These are phyloP conservation scores for Tephrocybe sp. DNA, from an alignment of 768 basidiomycete species.

Conservation along the genomic window DNA sequence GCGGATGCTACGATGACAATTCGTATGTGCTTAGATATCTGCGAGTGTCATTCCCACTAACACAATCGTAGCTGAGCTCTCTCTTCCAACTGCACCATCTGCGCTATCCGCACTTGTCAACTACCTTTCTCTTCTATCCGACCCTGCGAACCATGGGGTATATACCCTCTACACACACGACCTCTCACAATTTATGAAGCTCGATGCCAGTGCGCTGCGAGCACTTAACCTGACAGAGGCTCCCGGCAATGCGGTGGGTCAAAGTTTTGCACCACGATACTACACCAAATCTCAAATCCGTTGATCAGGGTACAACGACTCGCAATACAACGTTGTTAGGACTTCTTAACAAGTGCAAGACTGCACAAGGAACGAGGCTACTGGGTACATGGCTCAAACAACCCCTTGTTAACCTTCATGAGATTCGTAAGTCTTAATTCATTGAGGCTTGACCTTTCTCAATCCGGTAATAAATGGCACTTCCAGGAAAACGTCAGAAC, in stretches of 20 bases:
- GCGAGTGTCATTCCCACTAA: not conserved
- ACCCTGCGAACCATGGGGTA: slow-evolving; percentile 75
- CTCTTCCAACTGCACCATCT: slow-evolving; percentile 74
- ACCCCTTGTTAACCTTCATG: slow-evolving; percentile 90
- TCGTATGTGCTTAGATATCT: slow-evolving; percentile 40
- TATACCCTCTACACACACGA: slow-evolving; percentile 88
- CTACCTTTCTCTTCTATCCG: slow-evolving; percentile 80
- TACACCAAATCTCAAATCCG: not conserved
- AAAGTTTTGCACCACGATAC: slow-evolving; percentile 9
- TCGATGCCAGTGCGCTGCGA: slow-evolving; percentile 92
- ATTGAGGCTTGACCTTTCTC: not conserved
- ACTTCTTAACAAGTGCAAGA: slow-evolving; percentile 93
- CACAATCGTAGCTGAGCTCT: slow-evolving; percentile 64
- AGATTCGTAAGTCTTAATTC: slow-evolving; percentile 68
- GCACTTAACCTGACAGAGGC: slow-evolving; percentile 85
- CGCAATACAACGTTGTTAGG: slow-evolving; percentile 89
- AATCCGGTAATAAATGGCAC: not conserved
- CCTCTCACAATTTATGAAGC: slow-evolving; percentile 90
- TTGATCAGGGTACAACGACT: slow-evolving; percentile 51
- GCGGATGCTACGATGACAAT: slow-evolving; percentile 53
- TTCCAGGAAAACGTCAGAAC: slow-evolving; percentile 77
- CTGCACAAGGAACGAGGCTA: slow-evolving; percentile 87
- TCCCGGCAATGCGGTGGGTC: slow-evolving; percentile 53
- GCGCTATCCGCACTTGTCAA: slow-evolving; percentile 79
- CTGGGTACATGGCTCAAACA: slow-evolving; percentile 95